Evolutionary conservation across 345 rosid genomes (phyloP).

Genomic region (Gossypium rotundifolium): DNA sequence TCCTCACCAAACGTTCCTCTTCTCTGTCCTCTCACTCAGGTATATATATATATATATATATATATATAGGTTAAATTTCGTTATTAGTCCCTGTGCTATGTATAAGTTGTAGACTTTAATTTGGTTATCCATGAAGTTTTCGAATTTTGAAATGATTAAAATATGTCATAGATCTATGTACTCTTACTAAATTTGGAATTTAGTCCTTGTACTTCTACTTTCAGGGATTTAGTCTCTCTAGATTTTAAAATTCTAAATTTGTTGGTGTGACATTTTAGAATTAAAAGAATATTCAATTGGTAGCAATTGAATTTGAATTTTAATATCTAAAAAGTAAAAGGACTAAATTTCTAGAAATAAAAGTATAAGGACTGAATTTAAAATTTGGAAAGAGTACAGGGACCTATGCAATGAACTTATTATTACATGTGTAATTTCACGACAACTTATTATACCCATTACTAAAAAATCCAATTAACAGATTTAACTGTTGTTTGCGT

Average conservation of each 20-base stretch:
- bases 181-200: background rate
- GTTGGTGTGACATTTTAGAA: no score
- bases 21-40: slow-evolving; percentile 42
- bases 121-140: no score
- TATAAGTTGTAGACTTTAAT: no score
- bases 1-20: slow-evolving; percentile 49
- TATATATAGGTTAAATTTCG: background rate
- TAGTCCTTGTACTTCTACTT: background rate
- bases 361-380: no score
- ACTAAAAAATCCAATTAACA: no score
- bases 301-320: background rate
- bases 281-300: no score
- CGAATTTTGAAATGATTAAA: background rate
- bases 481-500: no score
- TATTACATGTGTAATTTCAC: no score
- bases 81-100: background rate
- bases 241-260: background rate
- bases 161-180: background rate
- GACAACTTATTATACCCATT: no score
- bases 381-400: no score
- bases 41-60: background rate
- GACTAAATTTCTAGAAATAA: no score
- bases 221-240: background rate
- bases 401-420: no score
- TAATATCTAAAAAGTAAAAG: background rate